Conservation (phyloP, 495 filamentous ascomycete species). For the Filosporella fistucella region DNA sequence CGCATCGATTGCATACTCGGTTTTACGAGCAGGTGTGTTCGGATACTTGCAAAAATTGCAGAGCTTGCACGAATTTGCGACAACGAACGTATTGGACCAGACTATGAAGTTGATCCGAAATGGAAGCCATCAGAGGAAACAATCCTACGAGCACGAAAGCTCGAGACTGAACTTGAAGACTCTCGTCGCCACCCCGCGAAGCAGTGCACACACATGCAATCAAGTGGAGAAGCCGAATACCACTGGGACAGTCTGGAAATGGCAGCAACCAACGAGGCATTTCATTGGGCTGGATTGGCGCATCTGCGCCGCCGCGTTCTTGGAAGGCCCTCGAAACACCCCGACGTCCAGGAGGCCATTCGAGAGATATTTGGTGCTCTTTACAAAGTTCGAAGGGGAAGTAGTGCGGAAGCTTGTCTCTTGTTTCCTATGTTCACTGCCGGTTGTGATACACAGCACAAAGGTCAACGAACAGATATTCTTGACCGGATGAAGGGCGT, state of each 20-base stretch:
- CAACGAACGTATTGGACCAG: conserved; percentile 55
- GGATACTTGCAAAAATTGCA: conserved; percentile 70
- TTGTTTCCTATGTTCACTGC: conserved; percentile 84
- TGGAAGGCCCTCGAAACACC: conserved; percentile 47
- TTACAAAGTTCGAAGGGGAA: conserved; percentile 57
- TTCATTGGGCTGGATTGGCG: conserved; percentile 74
- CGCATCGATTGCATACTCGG: conserved; percentile 78
- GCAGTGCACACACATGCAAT: conserved; percentile 43
- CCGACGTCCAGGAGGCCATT: conserved; percentile 60
- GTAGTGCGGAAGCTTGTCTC: conserved; percentile 70
- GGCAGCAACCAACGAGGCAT: conserved; percentile 73
- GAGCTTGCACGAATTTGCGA: conserved; percentile 70
- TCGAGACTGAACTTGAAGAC: conserved; percentile 47
- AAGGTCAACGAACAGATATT: conserved; percentile 52
- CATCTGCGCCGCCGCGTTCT: conserved; percentile 74
- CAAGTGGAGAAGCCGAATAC: conserved; percentile 35
- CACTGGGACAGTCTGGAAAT: conserved; percentile 60
- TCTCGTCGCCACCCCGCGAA: conserved; percentile 33
- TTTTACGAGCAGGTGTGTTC: conserved; percentile 65
- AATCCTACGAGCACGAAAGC: conserved; percentile 45
- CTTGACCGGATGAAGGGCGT: conserved; percentile 63
- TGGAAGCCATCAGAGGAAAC: conserved; percentile 59
- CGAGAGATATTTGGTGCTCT: conserved; percentile 57
- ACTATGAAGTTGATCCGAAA: conserved; percentile 40
- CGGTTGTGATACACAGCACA: conserved; percentile 65